Conservation (phyloP, 768 basidiomycete genomes). For the Galerina marginata region DNA sequence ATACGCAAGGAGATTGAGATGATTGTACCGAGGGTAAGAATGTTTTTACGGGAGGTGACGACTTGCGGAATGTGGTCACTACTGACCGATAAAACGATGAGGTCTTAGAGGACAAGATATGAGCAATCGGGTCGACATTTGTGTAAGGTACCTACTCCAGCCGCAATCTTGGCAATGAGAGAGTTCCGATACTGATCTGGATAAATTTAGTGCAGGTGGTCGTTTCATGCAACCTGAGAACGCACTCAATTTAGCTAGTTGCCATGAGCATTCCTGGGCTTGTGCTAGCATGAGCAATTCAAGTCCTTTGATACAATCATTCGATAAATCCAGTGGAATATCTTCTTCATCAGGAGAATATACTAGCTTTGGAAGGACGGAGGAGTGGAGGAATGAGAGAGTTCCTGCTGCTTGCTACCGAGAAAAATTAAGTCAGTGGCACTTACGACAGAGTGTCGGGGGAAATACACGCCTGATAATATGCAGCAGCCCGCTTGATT, state of each 20-base stretch:
- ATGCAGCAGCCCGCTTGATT: constrained; percentile 75
- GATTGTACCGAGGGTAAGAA: constrained; percentile 59
- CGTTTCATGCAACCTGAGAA: not conserved
- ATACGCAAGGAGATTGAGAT: not conserved
- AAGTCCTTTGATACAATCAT: constrained; percentile 62
- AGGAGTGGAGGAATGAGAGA: constrained; percentile 61
- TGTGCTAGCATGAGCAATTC: constrained; percentile 88
- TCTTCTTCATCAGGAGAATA: constrained; percentile 56
- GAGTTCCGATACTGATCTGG: constrained; percentile 78
- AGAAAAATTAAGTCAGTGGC: constrained; percentile 2
- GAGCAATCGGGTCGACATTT: constrained; percentile 10
- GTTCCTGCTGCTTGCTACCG: constrained; percentile 72
- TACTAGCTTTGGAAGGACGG: constrained; percentile 57
- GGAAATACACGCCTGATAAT: constrained; percentile 73
- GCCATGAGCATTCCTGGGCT: constrained; percentile 98
- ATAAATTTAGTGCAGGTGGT: constrained; percentile 18
- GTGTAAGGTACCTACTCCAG: constrained; percentile 50
- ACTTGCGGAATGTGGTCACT: constrained; percentile 46
- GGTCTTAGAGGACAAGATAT: constrained; percentile 40
- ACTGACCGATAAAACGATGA: constrained; percentile 69
- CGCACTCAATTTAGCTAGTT: constrained; percentile 83
- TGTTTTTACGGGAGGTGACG: constrained; percentile 48
- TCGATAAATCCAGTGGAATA: constrained; percentile 69
- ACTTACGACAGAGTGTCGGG: constrained; percentile 1
- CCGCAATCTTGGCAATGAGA: constrained; percentile 82